Evolutionary conservation across 805 yeast genomes (phyloP).

Genomic region (Sugiyamaella valdiviana): DNA sequence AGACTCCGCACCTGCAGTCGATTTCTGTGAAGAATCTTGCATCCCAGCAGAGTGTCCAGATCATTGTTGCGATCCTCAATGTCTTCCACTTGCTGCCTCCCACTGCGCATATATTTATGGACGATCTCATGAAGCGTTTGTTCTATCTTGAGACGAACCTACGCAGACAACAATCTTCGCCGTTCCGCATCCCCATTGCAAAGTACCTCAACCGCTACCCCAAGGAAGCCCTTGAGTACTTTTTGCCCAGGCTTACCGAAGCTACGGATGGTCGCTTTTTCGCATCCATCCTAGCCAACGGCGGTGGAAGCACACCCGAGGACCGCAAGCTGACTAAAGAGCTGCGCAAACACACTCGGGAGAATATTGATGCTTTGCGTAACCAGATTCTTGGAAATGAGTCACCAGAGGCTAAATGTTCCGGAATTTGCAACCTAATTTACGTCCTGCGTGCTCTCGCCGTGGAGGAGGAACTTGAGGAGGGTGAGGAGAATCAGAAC

Average conservation of each 20-base stretch:
- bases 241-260: conserved; percentile 56
- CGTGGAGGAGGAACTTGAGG: conserved; percentile 30
- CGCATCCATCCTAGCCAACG: conserved; percentile 54
- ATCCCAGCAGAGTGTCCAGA: conserved; percentile 74
- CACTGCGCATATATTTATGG: conserved; percentile 86
- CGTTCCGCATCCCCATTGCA: conserved; percentile 87
- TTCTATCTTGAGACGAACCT: conserved; percentile 73
- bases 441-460: conserved; percentile 56
- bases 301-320: background rate
- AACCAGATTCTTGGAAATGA: conserved; percentile 45
- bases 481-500: conserved; percentile 22
- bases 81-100: conserved; percentile 89
- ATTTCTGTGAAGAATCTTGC: conserved; percentile 75
- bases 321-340: conserved; percentile 42
- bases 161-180: conserved; percentile 79
- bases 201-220: conserved; percentile 80
- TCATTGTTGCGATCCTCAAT: conserved; percentile 82
- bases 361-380: conserved; percentile 45
- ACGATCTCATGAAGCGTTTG: conserved; percentile 71
- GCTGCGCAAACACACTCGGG: conserved; percentile 51
- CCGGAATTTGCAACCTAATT: conserved; percentile 66
- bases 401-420: conserved; percentile 47
- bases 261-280: conserved; percentile 61
- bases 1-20: conserved; percentile 66
- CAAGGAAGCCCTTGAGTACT: conserved; percentile 63